Evolutionary conservation across 192 early-diverging fungal species (phyloP).

Genomic region (Umbelopsis sp.): DNA sequence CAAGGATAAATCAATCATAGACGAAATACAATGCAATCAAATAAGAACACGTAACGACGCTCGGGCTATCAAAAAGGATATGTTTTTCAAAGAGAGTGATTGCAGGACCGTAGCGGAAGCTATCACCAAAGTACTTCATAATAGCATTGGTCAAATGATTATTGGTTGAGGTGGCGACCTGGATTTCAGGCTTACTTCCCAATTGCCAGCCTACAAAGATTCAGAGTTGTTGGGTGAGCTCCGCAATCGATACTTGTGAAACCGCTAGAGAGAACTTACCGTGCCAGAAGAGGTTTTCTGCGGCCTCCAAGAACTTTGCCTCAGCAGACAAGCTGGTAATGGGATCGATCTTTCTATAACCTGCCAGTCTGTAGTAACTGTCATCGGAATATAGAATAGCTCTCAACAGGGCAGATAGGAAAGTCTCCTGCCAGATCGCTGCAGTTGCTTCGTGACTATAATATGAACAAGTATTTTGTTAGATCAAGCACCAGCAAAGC

Average conservation of each 20-base stretch:
- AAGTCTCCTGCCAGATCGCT: conserved; percentile 90
- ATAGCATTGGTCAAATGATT: conserved; percentile 91
- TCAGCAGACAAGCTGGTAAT: conserved; percentile 76
- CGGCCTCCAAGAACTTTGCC: conserved; percentile 81
- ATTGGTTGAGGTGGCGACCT: conserved; percentile 86
- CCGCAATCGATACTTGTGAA: background rate
- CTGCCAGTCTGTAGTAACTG: conserved; percentile 80
- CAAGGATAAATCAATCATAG: conserved; percentile 9
- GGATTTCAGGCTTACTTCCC: conserved; percentile 91
- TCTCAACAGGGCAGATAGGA: conserved; percentile 85
- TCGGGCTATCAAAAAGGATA: conserved; percentile 28
- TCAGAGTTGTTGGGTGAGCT: background rate
- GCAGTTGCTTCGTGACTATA: conserved; percentile 68
- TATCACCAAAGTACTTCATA: conserved; percentile 87
- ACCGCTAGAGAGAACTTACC: conserved; percentile 41
- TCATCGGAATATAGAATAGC: conserved; percentile 91
- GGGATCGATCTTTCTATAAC: conserved; percentile 89
- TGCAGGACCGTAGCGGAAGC: conserved; percentile 78
- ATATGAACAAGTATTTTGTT: background rate
- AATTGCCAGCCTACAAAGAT: conserved; percentile 78
- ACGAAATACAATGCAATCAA: too few species aligned
- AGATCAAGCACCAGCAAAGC: background rate
- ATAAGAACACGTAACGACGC: too few species aligned
- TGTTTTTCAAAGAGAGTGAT: conserved; percentile 78
- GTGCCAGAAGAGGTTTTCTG: conserved; percentile 80